phyloP scores from a whole-genome alignment of 306 rosid species.

The Castanea crenata region DNA sequence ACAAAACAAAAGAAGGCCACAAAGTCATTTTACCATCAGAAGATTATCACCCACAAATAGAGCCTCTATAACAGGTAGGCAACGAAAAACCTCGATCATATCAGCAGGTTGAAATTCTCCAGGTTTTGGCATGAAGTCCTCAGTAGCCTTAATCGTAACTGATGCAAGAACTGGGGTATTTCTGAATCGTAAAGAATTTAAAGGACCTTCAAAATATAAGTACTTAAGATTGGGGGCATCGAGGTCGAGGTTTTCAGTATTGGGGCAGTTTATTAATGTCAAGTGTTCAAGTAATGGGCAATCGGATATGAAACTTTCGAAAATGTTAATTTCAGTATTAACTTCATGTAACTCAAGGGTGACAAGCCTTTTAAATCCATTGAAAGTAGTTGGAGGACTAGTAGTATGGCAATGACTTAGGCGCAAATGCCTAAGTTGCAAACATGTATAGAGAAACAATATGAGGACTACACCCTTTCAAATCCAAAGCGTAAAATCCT shows the following conservation, averaged over 20 bases:
- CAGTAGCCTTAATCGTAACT: not conserved
- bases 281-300: not conserved
- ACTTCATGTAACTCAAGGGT: not conserved
- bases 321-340: not conserved
- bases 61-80: not conserved
- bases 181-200: not conserved
- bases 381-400: not conserved
- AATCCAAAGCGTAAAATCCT: not conserved
- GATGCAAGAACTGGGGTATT: not conserved
- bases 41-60: not conserved
- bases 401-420: not conserved
- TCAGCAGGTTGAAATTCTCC: too few relatives aligned
- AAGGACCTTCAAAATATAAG: not conserved
- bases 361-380: not conserved
- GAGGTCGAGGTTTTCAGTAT: not conserved
- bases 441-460: not conserved
- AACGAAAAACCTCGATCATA: not conserved
- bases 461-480: not conserved
- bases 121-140: not conserved
- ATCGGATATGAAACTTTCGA: not conserved
- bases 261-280: not conserved
- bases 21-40: not conserved
- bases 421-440: not conserved
- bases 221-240: not conserved
- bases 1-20: not conserved